These are phyloP conservation scores for Russula lepida DNA, from an alignment of 768 basidiomycete genomes.

Conservation along the genomic window DNA sequence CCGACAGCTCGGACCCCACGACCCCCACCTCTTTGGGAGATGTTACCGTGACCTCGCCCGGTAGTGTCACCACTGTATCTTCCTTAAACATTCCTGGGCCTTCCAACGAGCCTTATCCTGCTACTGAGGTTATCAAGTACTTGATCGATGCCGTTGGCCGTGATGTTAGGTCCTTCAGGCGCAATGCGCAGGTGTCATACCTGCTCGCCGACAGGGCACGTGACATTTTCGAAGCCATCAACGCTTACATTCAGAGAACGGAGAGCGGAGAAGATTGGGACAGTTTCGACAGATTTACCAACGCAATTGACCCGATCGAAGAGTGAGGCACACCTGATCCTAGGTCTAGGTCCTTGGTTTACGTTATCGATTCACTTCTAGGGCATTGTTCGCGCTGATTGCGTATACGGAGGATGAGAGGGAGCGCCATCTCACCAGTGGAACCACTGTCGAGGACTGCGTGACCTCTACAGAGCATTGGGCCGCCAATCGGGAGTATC, in stretches of 20 bases:
- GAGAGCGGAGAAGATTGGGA: slow-evolving; percentile 14
- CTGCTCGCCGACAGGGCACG: slow-evolving; percentile 19
- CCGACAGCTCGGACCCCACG: not conserved
- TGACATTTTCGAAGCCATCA: slow-evolving; percentile 20
- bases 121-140: slow-evolving; percentile 19
- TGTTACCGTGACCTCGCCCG: not conserved
- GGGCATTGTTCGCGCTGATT: slow-evolving; percentile 8
- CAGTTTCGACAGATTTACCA: slow-evolving; percentile 18
- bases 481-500: slow-evolving; percentile 10
- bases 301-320: slow-evolving; percentile 22
- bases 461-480: slow-evolving; percentile 4
- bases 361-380: not conserved
- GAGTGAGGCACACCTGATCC: slow-evolving; percentile 1
- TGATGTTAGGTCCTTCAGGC: slow-evolving; percentile 15
- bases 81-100: not conserved
- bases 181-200: slow-evolving; percentile 21
- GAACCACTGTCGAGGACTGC: slow-evolving; percentile 4
- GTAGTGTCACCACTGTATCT: not conserved
- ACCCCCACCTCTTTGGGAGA: not conserved
- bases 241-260: slow-evolving; percentile 12
- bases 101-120: slow-evolving; percentile 7
- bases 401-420: slow-evolving; percentile 13
- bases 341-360: not conserved
- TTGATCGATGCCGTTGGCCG: slow-evolving; percentile 15
- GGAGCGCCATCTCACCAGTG: not conserved